Percentiles rank a stretch among this genome's conserved stretches.
phyloP scores from a whole-genome alignment of 768 basidiomycete species.

The Auricularia sp. region DNA sequence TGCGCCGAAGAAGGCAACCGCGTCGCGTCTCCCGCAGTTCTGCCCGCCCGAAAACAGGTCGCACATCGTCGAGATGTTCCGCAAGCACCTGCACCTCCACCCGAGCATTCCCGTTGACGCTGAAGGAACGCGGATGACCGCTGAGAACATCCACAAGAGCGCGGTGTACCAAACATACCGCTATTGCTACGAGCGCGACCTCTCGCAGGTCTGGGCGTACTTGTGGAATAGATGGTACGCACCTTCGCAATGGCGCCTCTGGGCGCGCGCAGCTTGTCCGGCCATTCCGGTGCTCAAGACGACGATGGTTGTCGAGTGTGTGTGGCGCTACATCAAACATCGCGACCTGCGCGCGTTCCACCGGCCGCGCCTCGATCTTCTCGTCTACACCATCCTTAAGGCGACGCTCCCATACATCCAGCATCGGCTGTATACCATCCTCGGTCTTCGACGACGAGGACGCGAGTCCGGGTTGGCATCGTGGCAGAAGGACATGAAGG shows the following conservation, averaged over 20 bases:
- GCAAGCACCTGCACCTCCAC: constrained; percentile 15
- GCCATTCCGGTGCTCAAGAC: constrained; percentile 10
- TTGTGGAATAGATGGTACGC: constrained; percentile 23
- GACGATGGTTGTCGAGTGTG: constrained; percentile 20
- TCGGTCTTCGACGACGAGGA: constrained; percentile 10
- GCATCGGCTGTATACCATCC: constrained; percentile 11
- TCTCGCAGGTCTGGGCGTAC: constrained; percentile 22
- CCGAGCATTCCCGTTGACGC: constrained; percentile 12
- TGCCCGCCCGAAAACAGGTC: constrained; percentile 11
- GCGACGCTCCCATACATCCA: constrained; percentile 11
- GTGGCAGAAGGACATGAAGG: constrained; percentile 15
- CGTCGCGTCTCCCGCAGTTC: constrained; percentile 8
- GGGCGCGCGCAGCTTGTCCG: constrained; percentile 11
- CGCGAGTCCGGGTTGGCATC: constrained; percentile 10
- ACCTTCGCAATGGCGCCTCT: constrained; percentile 18
- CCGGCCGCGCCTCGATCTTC: constrained; percentile 15
- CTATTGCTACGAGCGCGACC: constrained; percentile 15
- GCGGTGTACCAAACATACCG: constrained; percentile 16
- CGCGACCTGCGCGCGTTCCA: constrained; percentile 16
- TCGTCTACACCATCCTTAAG: constrained; percentile 9
- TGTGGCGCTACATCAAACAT: constrained; percentile 17
- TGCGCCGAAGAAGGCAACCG: constrained; percentile 9
- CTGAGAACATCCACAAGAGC: constrained; percentile 1
- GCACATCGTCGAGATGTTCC: constrained; percentile 12
- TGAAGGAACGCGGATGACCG: not conserved